A percentile compares a stretch with the other conserved stretches of the same genome.
Evolutionary conservation across 1,284 basidiomycete genomes (phyloP).

Genomic region (Rugosomyces carneus): DNA sequence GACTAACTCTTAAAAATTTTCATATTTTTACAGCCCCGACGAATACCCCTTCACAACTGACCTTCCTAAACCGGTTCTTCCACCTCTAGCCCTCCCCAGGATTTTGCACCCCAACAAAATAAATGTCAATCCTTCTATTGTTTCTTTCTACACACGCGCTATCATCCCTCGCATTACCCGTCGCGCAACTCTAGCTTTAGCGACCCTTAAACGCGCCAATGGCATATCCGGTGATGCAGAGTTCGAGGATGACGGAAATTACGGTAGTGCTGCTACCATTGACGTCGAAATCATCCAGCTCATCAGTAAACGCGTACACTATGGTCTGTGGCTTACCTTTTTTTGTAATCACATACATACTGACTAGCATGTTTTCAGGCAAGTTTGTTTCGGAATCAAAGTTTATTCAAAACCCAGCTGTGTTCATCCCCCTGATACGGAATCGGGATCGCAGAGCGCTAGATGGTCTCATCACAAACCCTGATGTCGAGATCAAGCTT

Average conservation of each 20-base stretch:
- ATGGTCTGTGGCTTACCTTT: conserved; percentile 55
- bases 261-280: conserved; percentile 90
- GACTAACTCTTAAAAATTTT: conserved; percentile 1
- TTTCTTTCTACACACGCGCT: conserved; percentile 79
- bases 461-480: conserved; percentile 90
- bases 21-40: conserved; percentile 64
- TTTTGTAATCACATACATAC: too few relatives aligned
- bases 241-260: conserved; percentile 91
- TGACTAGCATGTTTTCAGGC: too few relatives aligned
- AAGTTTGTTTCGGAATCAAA: conserved; percentile 99
- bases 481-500: conserved; percentile 87
- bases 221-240: conserved; percentile 64
- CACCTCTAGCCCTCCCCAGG: conserved; percentile 68
- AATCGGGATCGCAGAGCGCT: conserved; percentile 71
- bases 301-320: conserved; percentile 94
- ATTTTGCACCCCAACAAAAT: conserved; percentile 80
- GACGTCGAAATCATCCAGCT: conserved; percentile 94
- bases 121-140: conserved; percentile 86
- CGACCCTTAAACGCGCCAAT: conserved; percentile 54
- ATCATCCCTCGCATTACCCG: conserved; percentile 84
- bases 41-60: conserved; percentile 93
- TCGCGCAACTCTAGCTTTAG: conserved; percentile 56
- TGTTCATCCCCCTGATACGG: conserved; percentile 89
- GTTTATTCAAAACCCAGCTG: conserved; percentile 78
- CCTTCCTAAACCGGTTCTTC: conserved; percentile 82